Evolutionary conservation across 2,329 filamentous ascomycete genomes (phyloP), one percentile per base, ranked within the genome.

Genomic region (Claviceps digitariae): DNA sequence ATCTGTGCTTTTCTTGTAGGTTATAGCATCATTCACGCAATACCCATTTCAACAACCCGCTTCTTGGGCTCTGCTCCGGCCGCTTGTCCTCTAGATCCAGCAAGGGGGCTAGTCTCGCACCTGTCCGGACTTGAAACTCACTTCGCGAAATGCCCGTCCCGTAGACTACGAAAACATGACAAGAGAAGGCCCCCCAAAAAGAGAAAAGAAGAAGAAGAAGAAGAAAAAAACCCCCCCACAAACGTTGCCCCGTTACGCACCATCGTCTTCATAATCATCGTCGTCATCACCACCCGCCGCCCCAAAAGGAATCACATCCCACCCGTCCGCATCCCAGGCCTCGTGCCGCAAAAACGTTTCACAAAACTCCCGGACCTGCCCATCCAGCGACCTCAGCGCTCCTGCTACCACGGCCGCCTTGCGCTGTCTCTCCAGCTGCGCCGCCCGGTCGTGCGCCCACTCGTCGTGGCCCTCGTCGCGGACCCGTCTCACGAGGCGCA

Each of bases 391-490:
- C 8, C 52, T 25, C 17, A 61, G 48, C 12, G 38, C 54, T 10
- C 2, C 7, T 2, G 10, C 6, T 2, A 54, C 52, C 46, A 23
- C 23, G 7, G 20, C 23, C 1, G 34, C 43, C 48, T 34, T 48
- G 20, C 46, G 15, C 27, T 5, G 7, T 6, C 57, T 52, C n/a
- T 46, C 44, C 12, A 2, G 9, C 41, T 57, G 52, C 56, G 60
- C 59, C 2, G 57, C 53, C 15, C 4, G 12, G 17, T 65, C 64
- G 1, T 29, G 38, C 1, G 44, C 41, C 62, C 62, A 65, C 2
- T 52, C 25, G 20, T 62, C 59, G 2, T 12, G 15, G 12, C 23
- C 23, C 0, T 4, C 15, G 41, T n/a, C 10, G 3, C 44, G 12
- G 36, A 41, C n/a, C 21, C n/a, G 2, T 7, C 21, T 21, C 4